These are phyloP conservation scores for Neurospora terricola DNA, from an alignment of 495 filamentous ascomycete genomes.

Conservation along the genomic window DNA sequence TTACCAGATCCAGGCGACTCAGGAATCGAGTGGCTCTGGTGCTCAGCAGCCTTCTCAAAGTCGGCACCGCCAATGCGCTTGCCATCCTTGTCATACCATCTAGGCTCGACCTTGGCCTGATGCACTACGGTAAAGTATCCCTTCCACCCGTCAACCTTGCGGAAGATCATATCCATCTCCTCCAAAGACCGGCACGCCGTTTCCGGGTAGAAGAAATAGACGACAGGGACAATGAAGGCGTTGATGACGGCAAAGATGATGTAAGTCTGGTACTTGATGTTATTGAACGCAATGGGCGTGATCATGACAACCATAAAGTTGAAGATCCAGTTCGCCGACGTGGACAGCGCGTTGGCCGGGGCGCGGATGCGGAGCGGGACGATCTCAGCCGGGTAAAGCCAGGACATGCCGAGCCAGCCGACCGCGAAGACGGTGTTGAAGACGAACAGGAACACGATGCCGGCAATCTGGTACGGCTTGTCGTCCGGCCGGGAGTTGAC, in stretches of 20 bases:
- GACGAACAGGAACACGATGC: conserved; percentile 46
- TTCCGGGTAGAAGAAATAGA: conserved; percentile 72
- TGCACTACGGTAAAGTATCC: conserved; percentile 50
- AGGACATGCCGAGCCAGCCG: conserved; percentile 47
- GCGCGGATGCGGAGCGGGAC: conserved; percentile 64
- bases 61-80: background rate
- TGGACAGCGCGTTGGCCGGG: conserved; percentile 62
- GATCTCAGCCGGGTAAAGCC: conserved; percentile 60
- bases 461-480: conserved; percentile 28
- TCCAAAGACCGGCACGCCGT: conserved; percentile 65
- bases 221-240: conserved; percentile 55
- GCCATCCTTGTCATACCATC: conserved; percentile 42
- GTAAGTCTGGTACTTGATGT: conserved; percentile 61
- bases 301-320: conserved; percentile 63
- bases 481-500: conserved; percentile 22
- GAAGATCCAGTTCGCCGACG: conserved; percentile 53
- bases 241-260: conserved; percentile 75
- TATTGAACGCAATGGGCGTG: conserved; percentile 57
- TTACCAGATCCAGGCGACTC: background rate
- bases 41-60: background rate
- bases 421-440: conserved; percentile 41
- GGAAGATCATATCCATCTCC: conserved; percentile 69
- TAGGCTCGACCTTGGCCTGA: conserved; percentile 49
- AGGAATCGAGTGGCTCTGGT: background rate
- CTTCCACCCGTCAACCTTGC: conserved; percentile 40